Percentiles rank a stretch among this genome's conserved stretches.
These are phyloP conservation scores for Colletotrichum karsti DNA, from an alignment of 2,329 filamentous ascomycete species.

Conservation along the genomic window DNA sequence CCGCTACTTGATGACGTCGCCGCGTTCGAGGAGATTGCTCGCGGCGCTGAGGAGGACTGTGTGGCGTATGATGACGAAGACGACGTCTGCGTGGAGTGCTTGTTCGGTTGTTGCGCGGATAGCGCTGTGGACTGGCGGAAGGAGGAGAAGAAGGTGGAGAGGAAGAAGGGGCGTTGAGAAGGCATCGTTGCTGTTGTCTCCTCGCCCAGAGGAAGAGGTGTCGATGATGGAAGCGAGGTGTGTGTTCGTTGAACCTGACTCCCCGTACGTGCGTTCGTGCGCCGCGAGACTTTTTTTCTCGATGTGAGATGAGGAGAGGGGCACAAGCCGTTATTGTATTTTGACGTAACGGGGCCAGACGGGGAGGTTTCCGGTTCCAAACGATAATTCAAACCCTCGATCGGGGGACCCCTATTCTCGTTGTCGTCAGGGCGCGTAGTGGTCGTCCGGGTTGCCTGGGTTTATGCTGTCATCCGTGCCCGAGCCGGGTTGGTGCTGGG, in stretches of 20 bases:
- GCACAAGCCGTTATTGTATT: background rate
- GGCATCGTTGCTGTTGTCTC: conserved; percentile 47
- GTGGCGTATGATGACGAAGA: conserved; percentile 17
- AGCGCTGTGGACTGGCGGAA: conserved; percentile 50
- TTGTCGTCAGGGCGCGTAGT: background rate
- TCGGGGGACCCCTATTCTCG: conserved; percentile 25
- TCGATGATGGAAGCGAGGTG: background rate
- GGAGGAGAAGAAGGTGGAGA: conserved; percentile 64
- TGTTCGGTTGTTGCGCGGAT: conserved; percentile 28
- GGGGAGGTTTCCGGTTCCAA: conserved; percentile 1
- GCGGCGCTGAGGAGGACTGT: conserved; percentile 26
- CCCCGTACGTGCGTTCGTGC: background rate
- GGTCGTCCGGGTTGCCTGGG: conserved; percentile 12
- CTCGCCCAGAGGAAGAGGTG: background rate
- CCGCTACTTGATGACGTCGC: background rate
- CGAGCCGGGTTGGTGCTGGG: conserved; percentile 18
- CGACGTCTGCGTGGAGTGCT: conserved; percentile 27
- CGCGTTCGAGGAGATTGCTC: conserved; percentile 24
- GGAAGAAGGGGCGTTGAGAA: conserved; percentile 64
- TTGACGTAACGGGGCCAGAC: conserved; percentile 12
- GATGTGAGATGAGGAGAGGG: background rate
- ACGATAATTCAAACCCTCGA: conserved; percentile 8
- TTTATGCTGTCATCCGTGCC: conserved; percentile 29
- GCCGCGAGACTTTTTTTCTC: background rate
- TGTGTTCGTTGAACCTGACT: background rate